Base-by-base conservation (phyloP, 345 rosid species). In the Microthlaspi erraticum region DNA sequence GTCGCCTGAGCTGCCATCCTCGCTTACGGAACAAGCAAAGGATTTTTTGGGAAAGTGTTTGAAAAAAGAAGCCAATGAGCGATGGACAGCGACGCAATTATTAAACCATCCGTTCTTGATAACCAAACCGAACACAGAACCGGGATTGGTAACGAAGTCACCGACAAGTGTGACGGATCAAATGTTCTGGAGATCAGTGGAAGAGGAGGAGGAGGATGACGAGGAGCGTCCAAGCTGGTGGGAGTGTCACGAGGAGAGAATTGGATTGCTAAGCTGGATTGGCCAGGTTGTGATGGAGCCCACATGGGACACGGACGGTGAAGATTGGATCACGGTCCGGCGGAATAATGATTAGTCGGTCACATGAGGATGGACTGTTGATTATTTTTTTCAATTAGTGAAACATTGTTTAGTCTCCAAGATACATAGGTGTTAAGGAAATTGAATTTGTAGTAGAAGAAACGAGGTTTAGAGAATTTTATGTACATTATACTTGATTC, bases 101-200 rank as follows among this genome's bases (percentile, higher is more conserved):
- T 73, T 83, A 50, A 58, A 53, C 77, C 92, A 87, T 55, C 82
- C 85, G 38, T 85, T 87, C 34, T 32, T 79, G 16, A 56, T 48
- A 38, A 44, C 78, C 8, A 56, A 61, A 61, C 81, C 60, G 61
- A 49, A 33, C 1, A 18, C 12, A 1, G 60, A 69, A 38, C 75
- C 73, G 60, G 84, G 79, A 60, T 53, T 74, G 32, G 67, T 32
- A 14, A 79, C 82, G 32, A 68, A 36, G 59, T 91, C 97, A 59
- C 97, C 97, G 31, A 91, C 97, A 31, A 89, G 93, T 53, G 78
- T 87, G 70, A 84, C 85, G 36, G 96, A 91, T 69, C 84, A 81
- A 58, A 80, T 77, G 29, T 76, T 86, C 39, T 89, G 97, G 97
- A 83, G 73, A 23, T 50, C 74, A 36, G 60, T 74, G 49, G 81